Conservation (phyloP, 108 stramenopile species). For the Seminavis robusta region DNA sequence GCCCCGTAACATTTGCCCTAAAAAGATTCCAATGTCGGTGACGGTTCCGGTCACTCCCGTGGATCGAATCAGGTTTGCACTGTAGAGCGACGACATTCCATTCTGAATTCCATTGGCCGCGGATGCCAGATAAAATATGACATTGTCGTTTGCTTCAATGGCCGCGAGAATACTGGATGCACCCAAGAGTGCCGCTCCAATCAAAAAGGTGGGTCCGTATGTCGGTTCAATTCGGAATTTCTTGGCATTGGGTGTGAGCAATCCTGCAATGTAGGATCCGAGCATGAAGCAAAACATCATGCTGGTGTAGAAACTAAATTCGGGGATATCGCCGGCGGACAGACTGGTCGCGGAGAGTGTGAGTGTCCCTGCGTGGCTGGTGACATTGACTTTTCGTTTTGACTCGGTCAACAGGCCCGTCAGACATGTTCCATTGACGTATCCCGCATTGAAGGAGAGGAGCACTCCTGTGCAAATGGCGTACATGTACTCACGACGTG, state of each 20-base stretch:
- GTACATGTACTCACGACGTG: constrained; percentile 22
- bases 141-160: neutral
- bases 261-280: constrained; percentile 13
- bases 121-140: constrained; percentile 17
- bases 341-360: constrained; percentile 16
- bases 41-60: constrained; percentile 20
- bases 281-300: constrained; percentile 20
- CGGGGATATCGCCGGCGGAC: constrained; percentile 10
- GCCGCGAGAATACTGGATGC: constrained; percentile 9
- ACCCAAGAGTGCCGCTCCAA: constrained; percentile 13
- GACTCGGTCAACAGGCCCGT: constrained; percentile 16
- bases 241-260: constrained; percentile 19
- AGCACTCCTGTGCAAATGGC: constrained; percentile 17
- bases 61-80: constrained; percentile 24
- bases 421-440: constrained; percentile 35
- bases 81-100: constrained; percentile 26
- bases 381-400: constrained; percentile 6
- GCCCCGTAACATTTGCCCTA: constrained; percentile 20
- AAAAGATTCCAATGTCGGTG: constrained; percentile 25
- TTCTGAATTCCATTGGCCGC: constrained; percentile 27
- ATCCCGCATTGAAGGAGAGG: constrained; percentile 36
- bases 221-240: constrained; percentile 12
- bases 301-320: constrained; percentile 1
- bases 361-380: constrained; percentile 23
- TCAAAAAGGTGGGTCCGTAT: constrained; percentile 29